phyloP scores from a whole-genome alignment of 768 basidiomycete species.

The Megacollybia marginata region DNA sequence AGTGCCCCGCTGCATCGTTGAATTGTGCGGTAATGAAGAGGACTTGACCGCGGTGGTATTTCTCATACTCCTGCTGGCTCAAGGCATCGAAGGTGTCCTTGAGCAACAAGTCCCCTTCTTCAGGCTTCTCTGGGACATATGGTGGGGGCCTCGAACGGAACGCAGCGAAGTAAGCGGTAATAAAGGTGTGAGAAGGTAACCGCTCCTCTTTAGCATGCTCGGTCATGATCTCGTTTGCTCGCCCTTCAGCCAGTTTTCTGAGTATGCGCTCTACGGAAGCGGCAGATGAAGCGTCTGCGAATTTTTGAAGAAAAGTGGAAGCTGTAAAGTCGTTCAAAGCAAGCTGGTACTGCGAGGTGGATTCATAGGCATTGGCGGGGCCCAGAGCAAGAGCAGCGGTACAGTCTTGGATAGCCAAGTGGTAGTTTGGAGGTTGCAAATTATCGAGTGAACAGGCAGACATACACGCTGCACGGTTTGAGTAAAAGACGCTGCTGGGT shows the following conservation, averaged over 20 bases:
- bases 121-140: slow-evolving; percentile 62
- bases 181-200: slow-evolving; percentile 85
- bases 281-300: slow-evolving; percentile 75
- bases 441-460: slow-evolving; percentile 35
- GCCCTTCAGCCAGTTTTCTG: slow-evolving; percentile 69
- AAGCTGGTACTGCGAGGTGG: slow-evolving; percentile 64
- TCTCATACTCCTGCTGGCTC: slow-evolving; percentile 77
- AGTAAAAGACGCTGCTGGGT: slow-evolving; percentile 81
- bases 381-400: slow-evolving; percentile 83
- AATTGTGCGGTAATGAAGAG: slow-evolving; percentile 94
- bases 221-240: slow-evolving; percentile 64
- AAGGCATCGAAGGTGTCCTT: slow-evolving; percentile 77
- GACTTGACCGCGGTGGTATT: slow-evolving; percentile 97
- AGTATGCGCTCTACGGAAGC: slow-evolving; percentile 87
- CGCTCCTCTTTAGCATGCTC: slow-evolving; percentile 67
- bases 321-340: slow-evolving; percentile 90
- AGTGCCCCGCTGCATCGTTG: slow-evolving; percentile 79
- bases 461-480: slow-evolving; percentile 94
- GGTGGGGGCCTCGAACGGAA: slow-evolving; percentile 82
- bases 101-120: slow-evolving; percentile 80
- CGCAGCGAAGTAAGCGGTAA: slow-evolving; percentile 93
- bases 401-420: slow-evolving; percentile 82
- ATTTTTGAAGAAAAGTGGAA: slow-evolving; percentile 90
- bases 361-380: slow-evolving; percentile 73
- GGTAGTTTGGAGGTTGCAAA: slow-evolving; percentile 77